Conservation (phyloP, 257 asterid species). For the Rhazya stricta region DNA sequence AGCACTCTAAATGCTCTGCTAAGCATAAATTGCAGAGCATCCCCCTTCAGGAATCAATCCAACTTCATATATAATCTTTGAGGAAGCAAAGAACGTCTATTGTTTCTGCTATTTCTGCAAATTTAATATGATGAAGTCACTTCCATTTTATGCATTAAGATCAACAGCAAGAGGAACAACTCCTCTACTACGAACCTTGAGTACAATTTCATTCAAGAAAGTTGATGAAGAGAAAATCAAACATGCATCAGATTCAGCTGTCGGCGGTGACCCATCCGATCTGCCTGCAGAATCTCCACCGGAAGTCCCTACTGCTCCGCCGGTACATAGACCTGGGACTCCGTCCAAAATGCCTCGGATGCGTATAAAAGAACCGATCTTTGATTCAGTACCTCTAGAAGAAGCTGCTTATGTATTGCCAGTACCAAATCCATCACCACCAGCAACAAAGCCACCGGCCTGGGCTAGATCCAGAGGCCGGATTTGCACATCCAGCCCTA, state of each 20-base stretch:
- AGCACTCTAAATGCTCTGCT: too few relatives aligned
- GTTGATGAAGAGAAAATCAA: neutral
- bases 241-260: conserved; percentile 9
- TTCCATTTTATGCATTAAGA: conserved; percentile 19
- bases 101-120: conserved; percentile 25
- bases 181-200: neutral
- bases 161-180: neutral
- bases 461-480: conserved; percentile 28
- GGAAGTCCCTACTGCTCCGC: conserved; percentile 42
- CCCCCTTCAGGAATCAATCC: neutral
- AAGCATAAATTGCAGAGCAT: too few relatives aligned
- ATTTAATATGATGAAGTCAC: conserved; percentile 24
- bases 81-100: conserved; percentile 20
- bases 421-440: conserved; percentile 34
- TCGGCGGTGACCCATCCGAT: conserved; percentile 29
- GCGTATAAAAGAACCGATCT: conserved; percentile 36
- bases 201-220: conserved; percentile 6
- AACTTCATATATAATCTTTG: neutral
- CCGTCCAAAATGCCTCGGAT: conserved; percentile 39
- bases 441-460: conserved; percentile 35
- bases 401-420: conserved; percentile 42
- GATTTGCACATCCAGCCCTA: conserved; percentile 18
- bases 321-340: conserved; percentile 20
- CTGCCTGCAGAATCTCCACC: conserved; percentile 41
- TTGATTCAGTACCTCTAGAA: conserved; percentile 48